Evolutionary conservation across 2,329 filamentous ascomycete genomes (phyloP).

Genomic region (Fusarium paranaense): DNA sequence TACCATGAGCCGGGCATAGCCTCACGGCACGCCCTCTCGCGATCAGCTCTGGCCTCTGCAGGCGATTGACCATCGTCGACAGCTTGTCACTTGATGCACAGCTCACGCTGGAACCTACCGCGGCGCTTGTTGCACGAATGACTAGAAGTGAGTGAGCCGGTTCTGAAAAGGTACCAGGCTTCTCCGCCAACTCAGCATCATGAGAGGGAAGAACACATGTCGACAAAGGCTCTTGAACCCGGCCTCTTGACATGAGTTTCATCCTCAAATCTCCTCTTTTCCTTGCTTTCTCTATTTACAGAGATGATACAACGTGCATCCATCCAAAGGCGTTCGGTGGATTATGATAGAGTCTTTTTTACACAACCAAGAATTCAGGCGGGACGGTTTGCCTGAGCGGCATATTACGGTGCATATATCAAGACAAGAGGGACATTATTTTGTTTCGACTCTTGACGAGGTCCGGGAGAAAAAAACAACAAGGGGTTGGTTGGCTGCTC

Average conservation of each 20-base stretch:
- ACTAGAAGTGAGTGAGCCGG: background rate
- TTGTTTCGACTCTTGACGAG: slow-evolving; percentile 22
- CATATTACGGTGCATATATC: slow-evolving; percentile 39
- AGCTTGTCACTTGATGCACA: background rate
- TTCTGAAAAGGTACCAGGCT: background rate
- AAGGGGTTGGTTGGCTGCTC: slow-evolving; percentile 16
- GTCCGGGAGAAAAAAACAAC: slow-evolving; percentile 25
- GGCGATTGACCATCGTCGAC: background rate
- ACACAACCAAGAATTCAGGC: slow-evolving; percentile 40
- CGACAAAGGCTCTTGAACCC: slow-evolving; percentile 5
- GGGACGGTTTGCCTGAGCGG: slow-evolving; percentile 32
- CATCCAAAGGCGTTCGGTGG: slow-evolving; percentile 48
- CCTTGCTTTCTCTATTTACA: slow-evolving; percentile 35
- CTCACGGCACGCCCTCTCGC: slow-evolving; percentile 8
- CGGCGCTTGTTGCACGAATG: background rate
- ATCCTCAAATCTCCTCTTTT: slow-evolving; percentile 19
- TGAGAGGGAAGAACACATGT: slow-evolving; percentile 24
- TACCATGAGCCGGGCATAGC: slow-evolving; percentile 66
- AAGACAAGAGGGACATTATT: slow-evolving; percentile 23
- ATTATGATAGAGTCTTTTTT: slow-evolving; percentile 46
- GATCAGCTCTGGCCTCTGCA: background rate
- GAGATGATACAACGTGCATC: slow-evolving; percentile 37
- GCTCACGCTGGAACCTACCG: background rate
- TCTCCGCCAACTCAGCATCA: slow-evolving; percentile 8
- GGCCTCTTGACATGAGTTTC: slow-evolving; percentile 1